Percentiles rank a stretch among this genome's conserved stretches.
These are phyloP conservation scores for Termitomyces sp. DNA, from an alignment of 768 basidiomycete genomes.

Conservation along the genomic window DNA sequence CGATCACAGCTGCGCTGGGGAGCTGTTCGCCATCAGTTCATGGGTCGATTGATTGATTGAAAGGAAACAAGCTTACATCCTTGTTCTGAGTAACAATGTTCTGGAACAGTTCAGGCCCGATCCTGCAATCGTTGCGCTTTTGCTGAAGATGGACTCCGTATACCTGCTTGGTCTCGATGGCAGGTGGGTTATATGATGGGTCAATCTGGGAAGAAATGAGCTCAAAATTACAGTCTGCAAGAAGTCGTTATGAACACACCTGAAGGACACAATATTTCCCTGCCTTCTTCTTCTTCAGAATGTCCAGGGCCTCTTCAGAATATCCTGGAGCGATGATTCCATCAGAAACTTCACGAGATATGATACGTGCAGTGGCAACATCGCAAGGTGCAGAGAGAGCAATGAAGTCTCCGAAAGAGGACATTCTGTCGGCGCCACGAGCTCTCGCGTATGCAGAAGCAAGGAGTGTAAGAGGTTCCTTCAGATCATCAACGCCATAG, in stretches of 20 bases:
- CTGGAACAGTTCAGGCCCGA: constrained; percentile 73
- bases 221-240: neutral
- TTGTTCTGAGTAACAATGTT: constrained; percentile 91
- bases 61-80: constrained; percentile 47
- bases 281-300: constrained; percentile 93
- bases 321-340: constrained; percentile 98
- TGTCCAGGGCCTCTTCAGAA: constrained; percentile 79
- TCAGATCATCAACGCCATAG: constrained; percentile 94
- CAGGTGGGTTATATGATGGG: constrained; percentile 72
- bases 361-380: constrained; percentile 90
- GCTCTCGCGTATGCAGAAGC: constrained; percentile 95
- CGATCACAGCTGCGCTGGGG: constrained; percentile 72
- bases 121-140: constrained; percentile 84
- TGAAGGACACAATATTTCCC: constrained; percentile 98
- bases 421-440: constrained; percentile 99
- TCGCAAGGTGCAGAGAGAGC: constrained; percentile 93
- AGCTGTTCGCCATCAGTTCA: constrained; percentile 46
- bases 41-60: neutral
- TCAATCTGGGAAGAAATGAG: constrained; percentile 63
- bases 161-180: constrained; percentile 90
- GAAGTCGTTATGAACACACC: constrained; percentile 38
- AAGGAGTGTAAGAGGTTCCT: constrained; percentile 82
- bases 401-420: constrained; percentile 98
- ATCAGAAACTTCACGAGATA: constrained; percentile 98
- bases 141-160: constrained; percentile 92